Percentiles rank a stretch among this genome's conserved stretches.
Conservation (phyloP, 2,329 filamentous ascomycete genomes). For the Truncatella angustata region DNA sequence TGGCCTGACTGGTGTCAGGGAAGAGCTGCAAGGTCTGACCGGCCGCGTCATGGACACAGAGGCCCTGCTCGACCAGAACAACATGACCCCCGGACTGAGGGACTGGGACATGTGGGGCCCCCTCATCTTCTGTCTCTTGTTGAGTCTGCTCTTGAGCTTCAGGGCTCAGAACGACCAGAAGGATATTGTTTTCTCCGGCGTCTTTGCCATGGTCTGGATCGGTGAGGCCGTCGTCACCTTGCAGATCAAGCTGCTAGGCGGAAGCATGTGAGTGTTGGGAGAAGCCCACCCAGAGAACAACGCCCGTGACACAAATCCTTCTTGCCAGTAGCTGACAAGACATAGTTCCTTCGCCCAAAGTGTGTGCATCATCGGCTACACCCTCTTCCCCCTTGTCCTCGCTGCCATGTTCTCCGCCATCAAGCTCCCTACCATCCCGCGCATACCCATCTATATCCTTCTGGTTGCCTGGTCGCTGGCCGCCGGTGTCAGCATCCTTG, state of each 20-base stretch:
- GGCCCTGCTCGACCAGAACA: slow-evolving; percentile 55
- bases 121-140: slow-evolving; percentile 85
- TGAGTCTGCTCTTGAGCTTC: slow-evolving; percentile 85
- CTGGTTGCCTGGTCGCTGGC: slow-evolving; percentile 91
- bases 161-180: slow-evolving; percentile 77
- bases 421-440: slow-evolving; percentile 71
- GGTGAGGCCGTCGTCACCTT: slow-evolving; percentile 95
- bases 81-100: slow-evolving; percentile 84
- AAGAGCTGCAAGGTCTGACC: slow-evolving; percentile 61
- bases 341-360: slow-evolving; percentile 93
- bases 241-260: slow-evolving; percentile 94
- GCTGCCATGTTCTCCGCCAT: slow-evolving; percentile 86
- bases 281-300: neutral
- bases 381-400: slow-evolving; percentile 92
- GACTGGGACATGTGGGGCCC: slow-evolving; percentile 99
- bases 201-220: slow-evolving; percentile 96
- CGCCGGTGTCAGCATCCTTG: slow-evolving; percentile 92
- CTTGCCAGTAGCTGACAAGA: neutral
- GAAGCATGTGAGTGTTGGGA: slow-evolving; percentile 80
- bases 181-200: slow-evolving; percentile 87
- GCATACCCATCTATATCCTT: slow-evolving; percentile 87
- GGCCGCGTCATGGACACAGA: slow-evolving; percentile 65
- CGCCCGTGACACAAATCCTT: neutral
- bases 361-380: slow-evolving; percentile 97
- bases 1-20: slow-evolving; percentile 57